Conservation (phyloP, 1,284 basidiomycete species). For the Caloboletus firmus region DNA sequence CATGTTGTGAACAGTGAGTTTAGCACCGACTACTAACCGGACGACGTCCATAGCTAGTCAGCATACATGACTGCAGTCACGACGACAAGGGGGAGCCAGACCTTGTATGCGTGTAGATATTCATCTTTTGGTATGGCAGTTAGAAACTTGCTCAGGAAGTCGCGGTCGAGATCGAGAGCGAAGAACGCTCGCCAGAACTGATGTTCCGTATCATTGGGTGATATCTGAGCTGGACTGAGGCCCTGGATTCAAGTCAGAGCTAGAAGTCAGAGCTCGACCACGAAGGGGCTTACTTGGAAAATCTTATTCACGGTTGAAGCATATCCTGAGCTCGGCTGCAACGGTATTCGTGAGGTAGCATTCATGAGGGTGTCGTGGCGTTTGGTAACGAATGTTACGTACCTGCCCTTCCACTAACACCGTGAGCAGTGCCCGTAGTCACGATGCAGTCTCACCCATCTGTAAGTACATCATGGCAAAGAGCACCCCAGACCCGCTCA, state of each 20-base stretch:
- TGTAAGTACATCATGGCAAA: constrained; percentile 13
- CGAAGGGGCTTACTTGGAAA: constrained; percentile 26
- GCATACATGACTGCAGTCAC: not conserved
- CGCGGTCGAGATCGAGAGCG: constrained; percentile 48
- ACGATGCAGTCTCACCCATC: constrained; percentile 32
- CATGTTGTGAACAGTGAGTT: constrained; percentile 50
- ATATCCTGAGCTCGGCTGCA: constrained; percentile 23
- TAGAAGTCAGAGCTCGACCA: not conserved
- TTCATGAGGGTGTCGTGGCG: constrained; percentile 18
- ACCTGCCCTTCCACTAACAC: not conserved
- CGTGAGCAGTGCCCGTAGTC: not conserved
- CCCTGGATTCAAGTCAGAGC: constrained; percentile 34
- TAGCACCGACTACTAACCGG: constrained; percentile 50
- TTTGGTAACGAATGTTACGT: not conserved
- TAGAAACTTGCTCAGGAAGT: constrained; percentile 41
- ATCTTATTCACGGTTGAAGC: constrained; percentile 24
- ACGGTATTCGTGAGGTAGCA: constrained; percentile 1
- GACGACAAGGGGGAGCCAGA: constrained; percentile 22
- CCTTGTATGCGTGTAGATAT: constrained; percentile 46
- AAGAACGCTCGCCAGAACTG: constrained; percentile 54
- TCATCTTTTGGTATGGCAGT: constrained; percentile 39
- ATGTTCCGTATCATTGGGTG: constrained; percentile 36
- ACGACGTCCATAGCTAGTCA: constrained; percentile 5
- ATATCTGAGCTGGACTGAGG: constrained; percentile 40
- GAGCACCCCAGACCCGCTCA: constrained; percentile 1